These are phyloP conservation scores for Alternaria sp. DNA, from an alignment of 2,329 filamentous ascomycete genomes.

Conservation along the genomic window DNA sequence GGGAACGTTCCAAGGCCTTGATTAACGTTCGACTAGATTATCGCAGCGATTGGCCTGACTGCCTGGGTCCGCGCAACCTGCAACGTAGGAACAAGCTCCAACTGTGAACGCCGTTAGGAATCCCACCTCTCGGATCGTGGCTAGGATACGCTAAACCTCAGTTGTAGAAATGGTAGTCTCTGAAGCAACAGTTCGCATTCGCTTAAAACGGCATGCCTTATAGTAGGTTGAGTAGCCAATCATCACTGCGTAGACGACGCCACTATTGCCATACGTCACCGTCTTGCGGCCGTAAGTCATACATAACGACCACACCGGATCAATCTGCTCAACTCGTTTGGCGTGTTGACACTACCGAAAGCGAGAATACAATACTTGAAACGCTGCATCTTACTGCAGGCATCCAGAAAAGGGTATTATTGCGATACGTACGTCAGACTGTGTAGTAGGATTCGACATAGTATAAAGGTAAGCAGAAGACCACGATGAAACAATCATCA, in stretches of 20 bases:
- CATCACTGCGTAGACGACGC: background rate
- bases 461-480: background rate
- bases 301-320: background rate
- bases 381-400: background rate
- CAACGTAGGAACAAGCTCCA: background rate
- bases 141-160: background rate
- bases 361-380: background rate
- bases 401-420: background rate
- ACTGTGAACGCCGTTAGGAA: background rate
- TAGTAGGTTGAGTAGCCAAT: background rate
- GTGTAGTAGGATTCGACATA: background rate
- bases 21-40: background rate
- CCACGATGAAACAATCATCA: background rate
- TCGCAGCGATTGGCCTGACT: background rate
- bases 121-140: background rate
- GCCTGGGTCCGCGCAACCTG: background rate
- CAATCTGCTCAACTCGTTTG: background rate
- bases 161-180: background rate
- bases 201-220: background rate
- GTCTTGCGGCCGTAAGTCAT: background rate
- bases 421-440: background rate
- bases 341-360: background rate
- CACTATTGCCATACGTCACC: slow-evolving; percentile 9
- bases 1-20: background rate
- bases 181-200: background rate